phyloP scores from a whole-genome alignment of 768 basidiomycete species.

The Leucosporidium yakuticum region DNA sequence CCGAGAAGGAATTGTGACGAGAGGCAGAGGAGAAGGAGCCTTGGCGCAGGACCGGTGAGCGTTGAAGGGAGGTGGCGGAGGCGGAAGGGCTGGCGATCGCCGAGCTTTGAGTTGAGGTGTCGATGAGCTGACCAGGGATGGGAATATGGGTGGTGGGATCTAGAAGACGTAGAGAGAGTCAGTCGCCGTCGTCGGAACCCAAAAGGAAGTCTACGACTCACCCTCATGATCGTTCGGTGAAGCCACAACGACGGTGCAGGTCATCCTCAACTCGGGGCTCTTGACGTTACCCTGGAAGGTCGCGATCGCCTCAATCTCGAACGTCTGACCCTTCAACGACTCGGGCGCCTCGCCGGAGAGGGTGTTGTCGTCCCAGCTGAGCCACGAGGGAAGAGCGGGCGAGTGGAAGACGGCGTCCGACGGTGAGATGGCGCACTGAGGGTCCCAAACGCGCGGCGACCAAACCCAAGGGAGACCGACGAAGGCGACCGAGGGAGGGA shows the following conservation, averaged over 20 bases:
- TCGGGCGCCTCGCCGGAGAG: slow-evolving; percentile 65
- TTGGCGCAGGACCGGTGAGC: slow-evolving; percentile 17
- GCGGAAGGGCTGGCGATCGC: slow-evolving; percentile 15
- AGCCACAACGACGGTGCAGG: slow-evolving; percentile 19
- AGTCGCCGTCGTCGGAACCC: neutral
- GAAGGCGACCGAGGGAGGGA: slow-evolving; percentile 67
- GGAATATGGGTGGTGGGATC: slow-evolving; percentile 1
- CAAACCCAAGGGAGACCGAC: slow-evolving; percentile 67
- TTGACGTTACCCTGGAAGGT: slow-evolving; percentile 30
- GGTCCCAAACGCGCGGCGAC: slow-evolving; percentile 94
- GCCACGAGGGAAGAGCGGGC: slow-evolving; percentile 75
- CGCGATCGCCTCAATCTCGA: slow-evolving; percentile 34
- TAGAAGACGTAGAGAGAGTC: neutral
- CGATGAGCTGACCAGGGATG: slow-evolving; percentile 1
- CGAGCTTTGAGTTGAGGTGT: slow-evolving; percentile 9
- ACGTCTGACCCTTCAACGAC: slow-evolving; percentile 14
- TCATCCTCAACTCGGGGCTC: slow-evolving; percentile 21
- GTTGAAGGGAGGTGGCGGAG: slow-evolving; percentile 2
- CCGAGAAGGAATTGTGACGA: slow-evolving; percentile 12
- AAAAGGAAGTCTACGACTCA: neutral
- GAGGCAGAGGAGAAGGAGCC: slow-evolving; percentile 4
- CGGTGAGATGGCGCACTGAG: slow-evolving; percentile 70
- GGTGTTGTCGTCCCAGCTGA: slow-evolving; percentile 67
- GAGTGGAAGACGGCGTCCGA: slow-evolving; percentile 73
- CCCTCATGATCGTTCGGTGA: slow-evolving; percentile 21